phyloP scores from a whole-genome alignment of 495 filamentous ascomycete species.

The Annulohypoxylon bovei region DNA sequence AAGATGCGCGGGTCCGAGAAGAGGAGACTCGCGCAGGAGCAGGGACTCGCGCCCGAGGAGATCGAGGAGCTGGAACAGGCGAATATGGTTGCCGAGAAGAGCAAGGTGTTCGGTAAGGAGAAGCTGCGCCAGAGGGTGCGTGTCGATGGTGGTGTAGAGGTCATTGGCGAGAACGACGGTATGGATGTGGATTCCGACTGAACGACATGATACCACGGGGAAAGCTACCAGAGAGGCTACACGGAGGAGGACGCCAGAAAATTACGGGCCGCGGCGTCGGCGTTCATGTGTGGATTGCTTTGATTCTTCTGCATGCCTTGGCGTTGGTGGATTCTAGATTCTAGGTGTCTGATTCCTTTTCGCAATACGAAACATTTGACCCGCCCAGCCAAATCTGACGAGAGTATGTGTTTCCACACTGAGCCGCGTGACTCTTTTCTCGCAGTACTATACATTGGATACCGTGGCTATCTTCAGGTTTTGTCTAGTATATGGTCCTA shows the following conservation, averaged over 20 bases:
- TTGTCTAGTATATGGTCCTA: neutral
- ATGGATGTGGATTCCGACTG: slow-evolving; percentile 75
- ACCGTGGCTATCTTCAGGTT: neutral
- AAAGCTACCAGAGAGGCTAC: neutral
- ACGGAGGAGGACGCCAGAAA: slow-evolving; percentile 5
- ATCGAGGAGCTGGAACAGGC: slow-evolving; percentile 64
- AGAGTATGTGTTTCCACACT: neutral
- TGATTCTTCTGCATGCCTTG: slow-evolving; percentile 36
- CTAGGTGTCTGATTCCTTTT: slow-evolving; percentile 19
- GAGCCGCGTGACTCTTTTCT: neutral
- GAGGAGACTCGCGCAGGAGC: slow-evolving; percentile 56
- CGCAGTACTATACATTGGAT: neutral
- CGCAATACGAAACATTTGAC: slow-evolving; percentile 16
- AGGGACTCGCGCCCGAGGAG: slow-evolving; percentile 58
- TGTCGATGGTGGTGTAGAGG: slow-evolving; percentile 73
- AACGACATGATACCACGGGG: slow-evolving; percentile 5
- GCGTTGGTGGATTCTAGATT: slow-evolving; percentile 33
- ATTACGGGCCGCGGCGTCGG: slow-evolving; percentile 30
- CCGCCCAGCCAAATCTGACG: neutral
- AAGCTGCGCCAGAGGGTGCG: slow-evolving; percentile 69
- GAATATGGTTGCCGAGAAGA: slow-evolving; percentile 49
- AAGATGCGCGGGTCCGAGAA: slow-evolving; percentile 66
- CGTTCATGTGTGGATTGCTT: slow-evolving; percentile 30
- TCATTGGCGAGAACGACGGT: slow-evolving; percentile 57
- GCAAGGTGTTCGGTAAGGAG: slow-evolving; percentile 67